Evolutionary conservation across 148 eudicot species (phyloP).

Genomic region (Rhododendron henanense): DNA sequence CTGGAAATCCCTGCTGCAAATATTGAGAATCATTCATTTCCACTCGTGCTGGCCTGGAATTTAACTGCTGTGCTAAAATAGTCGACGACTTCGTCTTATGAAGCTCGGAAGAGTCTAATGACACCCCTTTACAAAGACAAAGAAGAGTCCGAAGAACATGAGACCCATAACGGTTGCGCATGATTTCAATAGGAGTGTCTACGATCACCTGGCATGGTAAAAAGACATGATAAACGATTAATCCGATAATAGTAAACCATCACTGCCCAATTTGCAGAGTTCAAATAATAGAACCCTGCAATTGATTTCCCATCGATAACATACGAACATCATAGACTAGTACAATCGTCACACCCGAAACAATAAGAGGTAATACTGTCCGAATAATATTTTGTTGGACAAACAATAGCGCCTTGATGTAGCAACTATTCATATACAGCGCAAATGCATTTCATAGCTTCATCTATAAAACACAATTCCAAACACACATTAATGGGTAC

Average conservation of each 20-base stretch:
- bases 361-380: not conserved
- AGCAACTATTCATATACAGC: not conserved
- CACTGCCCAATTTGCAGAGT: not conserved
- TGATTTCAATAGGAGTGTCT: conserved; percentile 59
- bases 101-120: conserved; percentile 56
- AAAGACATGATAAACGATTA: not conserved
- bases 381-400: not conserved
- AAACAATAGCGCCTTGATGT: not conserved
- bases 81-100: conserved; percentile 60
- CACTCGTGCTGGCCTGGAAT: conserved; percentile 35
- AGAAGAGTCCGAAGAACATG: conserved; percentile 93
- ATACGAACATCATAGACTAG: not conserved
- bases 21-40: conserved; percentile 29
- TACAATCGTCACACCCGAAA: not conserved
- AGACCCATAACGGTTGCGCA: conserved; percentile 87
- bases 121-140: conserved; percentile 87
- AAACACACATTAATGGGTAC: not conserved
- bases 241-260: not conserved
- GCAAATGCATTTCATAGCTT: not conserved
- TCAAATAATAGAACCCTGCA: not conserved
- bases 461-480: not conserved
- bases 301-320: not conserved
- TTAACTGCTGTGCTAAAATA: conserved; percentile 61
- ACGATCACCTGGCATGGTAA: conserved; percentile 53
- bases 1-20: conserved; percentile 60